These are phyloP conservation scores for Ogataea chonburiensis DNA, from an alignment of 805 yeast species.

Conservation along the genomic window DNA sequence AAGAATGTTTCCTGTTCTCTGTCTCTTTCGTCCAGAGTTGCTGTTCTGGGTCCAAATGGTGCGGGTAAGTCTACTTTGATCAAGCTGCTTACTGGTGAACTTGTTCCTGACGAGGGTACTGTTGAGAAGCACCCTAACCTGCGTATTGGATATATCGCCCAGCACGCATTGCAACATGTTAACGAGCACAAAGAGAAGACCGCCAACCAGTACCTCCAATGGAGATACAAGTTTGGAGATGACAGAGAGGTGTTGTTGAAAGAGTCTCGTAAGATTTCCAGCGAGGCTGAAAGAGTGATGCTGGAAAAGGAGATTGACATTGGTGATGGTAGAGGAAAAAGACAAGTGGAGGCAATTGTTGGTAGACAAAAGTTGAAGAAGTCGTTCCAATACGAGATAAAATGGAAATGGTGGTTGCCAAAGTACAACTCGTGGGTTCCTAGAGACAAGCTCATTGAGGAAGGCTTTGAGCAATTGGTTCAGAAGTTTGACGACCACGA, in stretches of 20 bases:
- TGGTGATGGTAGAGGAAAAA: conserved; percentile 79
- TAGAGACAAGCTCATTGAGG: conserved; percentile 72
- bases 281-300: conserved; percentile 65
- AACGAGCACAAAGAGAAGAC: conserved; percentile 97
- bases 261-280: conserved; percentile 86
- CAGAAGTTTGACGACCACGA: conserved; percentile 97
- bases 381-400: conserved; percentile 93
- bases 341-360: conserved; percentile 89
- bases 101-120: conserved; percentile 79
- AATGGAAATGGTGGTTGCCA: conserved; percentile 92
- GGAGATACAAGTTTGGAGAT: conserved; percentile 98
- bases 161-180: conserved; percentile 96
- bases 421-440: conserved; percentile 93
- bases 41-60: conserved; percentile 96
- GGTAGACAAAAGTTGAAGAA: conserved; percentile 97
- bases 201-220: conserved; percentile 95
- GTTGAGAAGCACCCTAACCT: conserved; percentile 98
- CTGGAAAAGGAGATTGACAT: conserved; percentile 77
- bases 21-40: conserved; percentile 94
- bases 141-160: conserved; percentile 98
- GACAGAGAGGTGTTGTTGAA: conserved; percentile 94
- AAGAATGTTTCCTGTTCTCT: conserved; percentile 81
- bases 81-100: conserved; percentile 89
- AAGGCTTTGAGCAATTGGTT: conserved; percentile 86
- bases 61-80: conserved; percentile 98